A percentile compares a stretch with the other conserved stretches of the same genome.
phyloP scores from a whole-genome alignment of 2,329 filamentous ascomycete species.

The Dothideomycetidae sp. region DNA sequence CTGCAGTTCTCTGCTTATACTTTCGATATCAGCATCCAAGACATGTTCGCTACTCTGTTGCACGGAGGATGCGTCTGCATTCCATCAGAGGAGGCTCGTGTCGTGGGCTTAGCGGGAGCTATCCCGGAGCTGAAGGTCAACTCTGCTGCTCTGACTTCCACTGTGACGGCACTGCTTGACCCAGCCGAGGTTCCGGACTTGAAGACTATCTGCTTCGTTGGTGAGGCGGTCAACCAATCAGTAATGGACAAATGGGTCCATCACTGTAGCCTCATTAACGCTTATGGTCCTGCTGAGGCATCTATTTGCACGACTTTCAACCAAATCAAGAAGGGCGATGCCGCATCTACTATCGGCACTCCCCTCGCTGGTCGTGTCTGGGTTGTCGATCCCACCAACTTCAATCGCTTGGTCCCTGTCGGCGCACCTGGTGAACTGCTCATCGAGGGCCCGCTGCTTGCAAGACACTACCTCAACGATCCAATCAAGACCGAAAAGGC shows the following conservation, averaged over 20 bases:
- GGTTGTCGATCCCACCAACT: conserved; percentile 17
- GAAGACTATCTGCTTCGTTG: conserved; percentile 30
- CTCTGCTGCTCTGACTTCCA: conserved; percentile 32
- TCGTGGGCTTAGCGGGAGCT: conserved; percentile 33
- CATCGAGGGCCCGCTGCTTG: conserved; percentile 31
- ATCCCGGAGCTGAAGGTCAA: conserved; percentile 25
- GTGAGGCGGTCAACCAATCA: conserved; percentile 27
- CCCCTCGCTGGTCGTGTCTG: conserved; percentile 15
- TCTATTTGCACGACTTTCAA: conserved; percentile 13
- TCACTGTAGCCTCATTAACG: conserved; percentile 14
- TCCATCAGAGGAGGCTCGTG: conserved; percentile 31
- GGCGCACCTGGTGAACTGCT: conserved; percentile 35
- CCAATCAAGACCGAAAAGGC: conserved; percentile 17
- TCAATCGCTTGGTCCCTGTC: conserved; percentile 22
- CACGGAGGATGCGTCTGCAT: conserved; percentile 19
- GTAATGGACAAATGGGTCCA: conserved; percentile 32
- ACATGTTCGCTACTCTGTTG: conserved; percentile 10
- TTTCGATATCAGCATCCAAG: conserved; percentile 12
- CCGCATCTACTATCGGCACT: neutral
- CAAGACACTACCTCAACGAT: conserved; percentile 28
- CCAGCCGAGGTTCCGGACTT: conserved; percentile 26
- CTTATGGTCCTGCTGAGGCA: conserved; percentile 13
- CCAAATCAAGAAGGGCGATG: neutral
- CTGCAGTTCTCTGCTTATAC: conserved; percentile 12
- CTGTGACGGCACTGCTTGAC: conserved; percentile 25